phyloP scores from a whole-genome alignment of 306 rosid genomes.

The Urtica urens region DNA sequence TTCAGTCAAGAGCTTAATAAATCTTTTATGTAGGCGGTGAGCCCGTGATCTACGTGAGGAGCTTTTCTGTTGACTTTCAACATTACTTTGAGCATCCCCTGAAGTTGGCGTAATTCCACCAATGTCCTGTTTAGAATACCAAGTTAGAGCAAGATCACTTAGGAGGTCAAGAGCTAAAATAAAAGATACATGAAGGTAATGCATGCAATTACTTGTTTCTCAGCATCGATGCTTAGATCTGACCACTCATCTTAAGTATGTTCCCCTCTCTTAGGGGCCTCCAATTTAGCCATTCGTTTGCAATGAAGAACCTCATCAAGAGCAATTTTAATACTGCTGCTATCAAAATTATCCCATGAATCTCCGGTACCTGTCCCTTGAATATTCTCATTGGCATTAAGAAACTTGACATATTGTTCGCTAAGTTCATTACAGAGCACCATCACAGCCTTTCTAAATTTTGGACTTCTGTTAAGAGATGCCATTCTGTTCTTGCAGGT shows the following conservation, averaged over 20 bases:
- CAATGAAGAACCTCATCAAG: conserved; percentile 65
- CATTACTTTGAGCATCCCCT: conserved; percentile 33
- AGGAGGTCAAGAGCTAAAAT: conserved; percentile 3
- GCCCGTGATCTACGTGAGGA: conserved; percentile 32
- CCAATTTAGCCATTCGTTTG: conserved; percentile 58
- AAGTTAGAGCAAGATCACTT: conserved; percentile 1
- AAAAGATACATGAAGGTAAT: conserved; percentile 7
- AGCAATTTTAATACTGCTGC: conserved; percentile 39
- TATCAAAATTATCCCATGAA: conserved; percentile 78
- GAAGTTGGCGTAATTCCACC: conserved; percentile 24
- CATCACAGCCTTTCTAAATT: conserved; percentile 60
- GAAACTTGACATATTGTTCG: conserved; percentile 47
- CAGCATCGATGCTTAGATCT: conserved; percentile 22
- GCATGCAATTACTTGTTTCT: conserved; percentile 32
- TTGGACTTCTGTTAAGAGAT: conserved; percentile 36
- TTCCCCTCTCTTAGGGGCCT: conserved; percentile 39
- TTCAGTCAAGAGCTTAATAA: conserved; percentile 42
- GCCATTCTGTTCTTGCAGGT: conserved; percentile 66
- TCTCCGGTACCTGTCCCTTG: conserved; percentile 32
- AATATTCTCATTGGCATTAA: conserved; percentile 21
- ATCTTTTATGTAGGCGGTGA: conserved; percentile 43
- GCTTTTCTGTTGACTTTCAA: conserved; percentile 22
- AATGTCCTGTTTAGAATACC: conserved; percentile 35
- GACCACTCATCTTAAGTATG: conserved; percentile 40
- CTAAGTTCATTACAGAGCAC: conserved; percentile 73